Conservation (phyloP, 176 grass and related monocot species). For the Zea mays region DNA sequence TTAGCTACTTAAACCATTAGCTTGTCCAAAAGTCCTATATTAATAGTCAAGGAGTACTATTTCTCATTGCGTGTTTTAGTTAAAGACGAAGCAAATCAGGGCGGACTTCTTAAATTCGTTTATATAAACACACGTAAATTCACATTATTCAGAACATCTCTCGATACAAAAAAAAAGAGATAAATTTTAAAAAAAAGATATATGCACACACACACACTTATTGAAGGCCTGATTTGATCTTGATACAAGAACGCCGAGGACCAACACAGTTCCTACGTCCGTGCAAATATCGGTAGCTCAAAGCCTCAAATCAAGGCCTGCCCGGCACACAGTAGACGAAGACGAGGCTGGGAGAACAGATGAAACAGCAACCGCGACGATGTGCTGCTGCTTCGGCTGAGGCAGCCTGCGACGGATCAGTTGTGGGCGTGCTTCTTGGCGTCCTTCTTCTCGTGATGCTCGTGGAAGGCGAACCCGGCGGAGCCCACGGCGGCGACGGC, state of each 20-base stretch:
- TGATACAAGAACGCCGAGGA: not conserved
- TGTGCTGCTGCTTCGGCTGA: not conserved
- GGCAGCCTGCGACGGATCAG: not conserved
- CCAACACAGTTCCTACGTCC: not conserved
- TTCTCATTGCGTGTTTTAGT: not conserved
- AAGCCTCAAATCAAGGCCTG: not conserved
- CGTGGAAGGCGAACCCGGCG: slow-evolving; percentile 65
- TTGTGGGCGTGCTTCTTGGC: slow-evolving; percentile 57
- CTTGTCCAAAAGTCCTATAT: not conserved
- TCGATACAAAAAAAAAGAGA: not conserved
- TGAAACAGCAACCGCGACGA: not conserved
- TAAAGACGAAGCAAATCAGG: not conserved
- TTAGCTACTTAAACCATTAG: too few relatives aligned
- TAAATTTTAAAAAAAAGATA: not conserved
- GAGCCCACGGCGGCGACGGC: slow-evolving; percentile 53
- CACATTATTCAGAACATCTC: not conserved
- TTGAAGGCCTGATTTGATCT: not conserved
- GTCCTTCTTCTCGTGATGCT: slow-evolving; percentile 76
- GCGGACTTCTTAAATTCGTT: not conserved
- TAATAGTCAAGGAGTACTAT: not conserved
- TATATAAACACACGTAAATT: not conserved
- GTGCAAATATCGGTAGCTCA: not conserved
- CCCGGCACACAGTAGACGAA: too few relatives aligned
- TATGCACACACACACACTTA: not conserved
- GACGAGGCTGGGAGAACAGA: too few relatives aligned